Conservation (phyloP, 1,284 basidiomycete species). For the Heterobasidion irregulare region DNA sequence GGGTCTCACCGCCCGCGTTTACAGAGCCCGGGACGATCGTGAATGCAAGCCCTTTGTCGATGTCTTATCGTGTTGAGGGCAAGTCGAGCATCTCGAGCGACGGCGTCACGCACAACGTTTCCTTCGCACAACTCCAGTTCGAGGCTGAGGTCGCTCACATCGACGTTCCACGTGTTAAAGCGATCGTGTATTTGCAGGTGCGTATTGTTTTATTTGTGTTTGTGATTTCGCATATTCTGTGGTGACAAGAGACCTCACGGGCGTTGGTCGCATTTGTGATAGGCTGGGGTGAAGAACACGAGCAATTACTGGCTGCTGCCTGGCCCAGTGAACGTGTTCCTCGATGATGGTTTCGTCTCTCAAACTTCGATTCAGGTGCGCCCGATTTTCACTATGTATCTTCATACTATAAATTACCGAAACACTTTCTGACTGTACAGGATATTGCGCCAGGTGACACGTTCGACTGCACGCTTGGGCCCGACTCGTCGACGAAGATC, state of each 20-base stretch:
- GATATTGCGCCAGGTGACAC: slow-evolving; percentile 38
- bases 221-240: not conserved
- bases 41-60: slow-evolving; percentile 40
- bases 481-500: slow-evolving; percentile 38
- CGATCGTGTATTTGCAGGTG: slow-evolving; percentile 31
- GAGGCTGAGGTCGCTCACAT: slow-evolving; percentile 38
- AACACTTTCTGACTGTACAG: slow-evolving; percentile 14
- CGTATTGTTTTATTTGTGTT: not conserved
- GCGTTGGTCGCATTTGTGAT: not conserved
- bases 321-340: slow-evolving; percentile 32
- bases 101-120: slow-evolving; percentile 43
- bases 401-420: not conserved
- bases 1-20: slow-evolving; percentile 1
- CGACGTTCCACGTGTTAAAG: slow-evolving; percentile 36
- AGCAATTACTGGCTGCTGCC: slow-evolving; percentile 42
- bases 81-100: slow-evolving; percentile 43
- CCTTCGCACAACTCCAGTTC: slow-evolving; percentile 37
- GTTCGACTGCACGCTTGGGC: slow-evolving; percentile 48
- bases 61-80: slow-evolving; percentile 33
- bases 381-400: not conserved
- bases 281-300: slow-evolving; percentile 35
- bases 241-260: not conserved
- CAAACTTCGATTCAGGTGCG: slow-evolving; percentile 33
- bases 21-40: slow-evolving; percentile 29
- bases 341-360: slow-evolving; percentile 42